These are phyloP conservation scores for Diaporthe batatas DNA, from an alignment of 2,329 filamentous ascomycete species.

Conservation along the genomic window DNA sequence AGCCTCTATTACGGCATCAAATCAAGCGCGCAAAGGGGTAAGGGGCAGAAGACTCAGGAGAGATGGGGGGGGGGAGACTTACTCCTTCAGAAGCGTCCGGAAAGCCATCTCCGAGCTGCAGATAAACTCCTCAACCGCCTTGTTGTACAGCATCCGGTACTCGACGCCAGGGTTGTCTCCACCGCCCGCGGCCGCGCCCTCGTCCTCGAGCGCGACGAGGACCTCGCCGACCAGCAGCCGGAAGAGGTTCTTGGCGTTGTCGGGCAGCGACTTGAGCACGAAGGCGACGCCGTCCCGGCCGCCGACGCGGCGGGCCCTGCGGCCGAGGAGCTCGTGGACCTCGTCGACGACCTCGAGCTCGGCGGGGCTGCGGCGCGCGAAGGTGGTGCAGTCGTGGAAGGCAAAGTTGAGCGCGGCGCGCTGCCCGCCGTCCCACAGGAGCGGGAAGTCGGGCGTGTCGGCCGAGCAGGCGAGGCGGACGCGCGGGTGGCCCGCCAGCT, in stretches of 20 bases:
- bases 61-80: slow-evolving; percentile 49
- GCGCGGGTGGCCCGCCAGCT: slow-evolving; percentile 79
- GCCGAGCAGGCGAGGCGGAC: slow-evolving; percentile 83
- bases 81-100: slow-evolving; percentile 93
- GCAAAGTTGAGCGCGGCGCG: slow-evolving; percentile 86
- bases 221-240: slow-evolving; percentile 87
- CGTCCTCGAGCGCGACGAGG: slow-evolving; percentile 76
- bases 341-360: slow-evolving; percentile 91
- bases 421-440: slow-evolving; percentile 92
- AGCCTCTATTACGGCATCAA: background rate
- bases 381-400: slow-evolving; percentile 96
- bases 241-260: slow-evolving; percentile 92
- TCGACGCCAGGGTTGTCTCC: slow-evolving; percentile 80
- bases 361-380: slow-evolving; percentile 73
- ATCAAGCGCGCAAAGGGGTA: background rate
- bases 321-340: slow-evolving; percentile 87
- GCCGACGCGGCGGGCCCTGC: slow-evolving; percentile 82
- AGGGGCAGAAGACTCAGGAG: too few species aligned
- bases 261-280: slow-evolving; percentile 89
- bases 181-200: slow-evolving; percentile 60
- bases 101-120: slow-evolving; percentile 98
- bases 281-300: slow-evolving; percentile 94
- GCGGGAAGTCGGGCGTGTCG: slow-evolving; percentile 87
- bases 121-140: slow-evolving; percentile 96
- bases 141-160: slow-evolving; percentile 92